These are phyloP conservation scores for Glarea lozoyensis DNA, from an alignment of 495 filamentous ascomycete genomes.

Conservation along the genomic window DNA sequence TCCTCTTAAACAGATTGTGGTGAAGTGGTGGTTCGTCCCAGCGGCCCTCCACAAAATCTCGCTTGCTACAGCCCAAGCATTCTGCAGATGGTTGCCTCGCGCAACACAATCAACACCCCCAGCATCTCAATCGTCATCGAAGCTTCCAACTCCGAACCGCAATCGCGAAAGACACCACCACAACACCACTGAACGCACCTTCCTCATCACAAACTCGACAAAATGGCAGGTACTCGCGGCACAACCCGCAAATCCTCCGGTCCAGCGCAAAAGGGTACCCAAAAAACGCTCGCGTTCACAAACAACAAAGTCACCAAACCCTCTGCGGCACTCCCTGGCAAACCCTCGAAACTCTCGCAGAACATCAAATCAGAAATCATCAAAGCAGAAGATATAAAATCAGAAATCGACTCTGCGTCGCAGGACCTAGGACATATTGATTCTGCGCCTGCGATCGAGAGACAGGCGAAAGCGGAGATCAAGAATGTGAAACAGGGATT, in stretches of 20 bases:
- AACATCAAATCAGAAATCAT: slow-evolving; percentile 27
- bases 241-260: slow-evolving; percentile 35
- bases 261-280: slow-evolving; percentile 31
- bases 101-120: neutral
- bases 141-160: too few relatives aligned
- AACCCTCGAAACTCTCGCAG: neutral
- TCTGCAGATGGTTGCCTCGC: too few relatives aligned
- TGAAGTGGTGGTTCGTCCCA: too few relatives aligned
- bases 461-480: slow-evolving; percentile 13
- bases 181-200: neutral
- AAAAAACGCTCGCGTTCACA: slow-evolving; percentile 71
- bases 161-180: neutral
- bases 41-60: too few relatives aligned
- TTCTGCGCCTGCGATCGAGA: slow-evolving; percentile 18
- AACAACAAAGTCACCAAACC: slow-evolving; percentile 69
- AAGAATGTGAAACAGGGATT: slow-evolving; percentile 23
- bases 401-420: neutral
- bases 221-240: slow-evolving; percentile 65
- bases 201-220: neutral
- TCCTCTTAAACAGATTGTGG: too few relatives aligned
- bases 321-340: slow-evolving; percentile 29
- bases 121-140: slow-evolving; percentile 6
- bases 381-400: too few relatives aligned
- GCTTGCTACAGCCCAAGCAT: too few relatives aligned
- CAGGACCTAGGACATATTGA: slow-evolving; percentile 12